phyloP scores from a whole-genome alignment of 169 alveolate genomes.

The Plasmodium gallinaceum region DNA sequence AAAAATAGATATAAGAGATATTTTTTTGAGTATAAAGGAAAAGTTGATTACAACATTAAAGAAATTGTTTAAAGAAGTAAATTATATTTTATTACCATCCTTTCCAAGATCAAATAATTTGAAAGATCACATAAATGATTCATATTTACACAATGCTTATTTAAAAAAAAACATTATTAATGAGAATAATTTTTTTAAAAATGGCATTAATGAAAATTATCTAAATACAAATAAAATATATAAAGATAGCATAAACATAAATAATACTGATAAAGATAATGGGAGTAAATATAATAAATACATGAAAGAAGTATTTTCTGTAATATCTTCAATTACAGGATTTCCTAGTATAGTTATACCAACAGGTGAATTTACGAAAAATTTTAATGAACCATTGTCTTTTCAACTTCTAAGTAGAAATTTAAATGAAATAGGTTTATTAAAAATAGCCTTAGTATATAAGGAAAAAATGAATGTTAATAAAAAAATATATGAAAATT shows the following conservation, averaged over 20 bases:
- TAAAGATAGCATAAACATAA: background rate
- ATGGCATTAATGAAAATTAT: background rate
- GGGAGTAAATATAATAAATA: conserved; percentile 29
- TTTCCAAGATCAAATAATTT: conserved; percentile 56
- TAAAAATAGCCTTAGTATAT: conserved; percentile 61
- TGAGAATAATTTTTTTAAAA: background rate
- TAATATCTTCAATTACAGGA: conserved; percentile 51
- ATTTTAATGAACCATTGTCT: conserved; percentile 47
- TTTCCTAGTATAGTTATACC: conserved; percentile 61
- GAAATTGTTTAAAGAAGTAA: conserved; percentile 11
- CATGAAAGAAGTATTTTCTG: conserved; percentile 58
- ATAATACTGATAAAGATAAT: background rate
- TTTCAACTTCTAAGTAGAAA: conserved; percentile 26
- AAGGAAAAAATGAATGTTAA: conserved; percentile 36
- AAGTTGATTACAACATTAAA: background rate
- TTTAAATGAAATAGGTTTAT: conserved; percentile 29
- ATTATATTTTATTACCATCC: conserved; percentile 54
- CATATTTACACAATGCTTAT: background rate
- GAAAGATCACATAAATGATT: background rate
- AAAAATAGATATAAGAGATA: background rate
- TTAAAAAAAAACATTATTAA: background rate
- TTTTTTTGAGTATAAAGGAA: conserved; percentile 7
- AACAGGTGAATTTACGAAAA: conserved; percentile 42
- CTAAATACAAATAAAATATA: background rate
- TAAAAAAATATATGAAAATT: conserved; percentile 24